Evolutionary conservation across 2,329 filamentous ascomycete species (phyloP), one percentile per base, ranked within the genome.

Genomic region (Rosellinia necatrix): DNA sequence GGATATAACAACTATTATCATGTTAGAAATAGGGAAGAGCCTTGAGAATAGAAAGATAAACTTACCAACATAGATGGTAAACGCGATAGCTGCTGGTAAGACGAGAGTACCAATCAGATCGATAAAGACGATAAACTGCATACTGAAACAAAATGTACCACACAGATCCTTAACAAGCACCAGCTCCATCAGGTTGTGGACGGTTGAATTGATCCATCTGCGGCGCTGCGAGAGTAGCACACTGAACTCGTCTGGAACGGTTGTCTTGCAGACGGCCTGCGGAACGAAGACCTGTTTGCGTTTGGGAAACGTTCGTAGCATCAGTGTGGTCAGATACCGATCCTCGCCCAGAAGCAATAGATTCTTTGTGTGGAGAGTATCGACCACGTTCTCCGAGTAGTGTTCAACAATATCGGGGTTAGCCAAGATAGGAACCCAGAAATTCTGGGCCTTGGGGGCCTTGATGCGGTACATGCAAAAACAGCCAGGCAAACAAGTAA

Each of bases 401-500:
- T 99, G 94, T 76, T 99, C 94, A 42, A 99, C 96, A 38, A 99
- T 90, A 70, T 99, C 96, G 2, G 96, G 96, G 73, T 99, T 99
- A 66, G 94, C 94, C 62, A 99, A 83, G 68, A 99, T 97, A 6
- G 94, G 94, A 21, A 99, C 94, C 94, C 94, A 99, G 78, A 97
- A 99, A 79, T 99, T 97, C 73, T 97, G 92, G 22, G 90, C 93
- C 78, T 99, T 99, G 58, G 94, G 96, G 25, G 94, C 90, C 77
- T 99, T 99, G 84, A 99, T 97, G 69, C 94, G 90, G 79, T 99
- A 99, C 96, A 99, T 99, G 82, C 92, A 97, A 86, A 99, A 99
- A 81, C 94, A 99, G 63, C 94, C 94, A 13, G 94, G 94, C 66
- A 99, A 81, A 81, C 94, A 99, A 62, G 94, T 99, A 59, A 99